Evolutionary conservation across 2,329 filamentous ascomycete species (phyloP).

Genomic region (Aspergillus awamori): DNA sequence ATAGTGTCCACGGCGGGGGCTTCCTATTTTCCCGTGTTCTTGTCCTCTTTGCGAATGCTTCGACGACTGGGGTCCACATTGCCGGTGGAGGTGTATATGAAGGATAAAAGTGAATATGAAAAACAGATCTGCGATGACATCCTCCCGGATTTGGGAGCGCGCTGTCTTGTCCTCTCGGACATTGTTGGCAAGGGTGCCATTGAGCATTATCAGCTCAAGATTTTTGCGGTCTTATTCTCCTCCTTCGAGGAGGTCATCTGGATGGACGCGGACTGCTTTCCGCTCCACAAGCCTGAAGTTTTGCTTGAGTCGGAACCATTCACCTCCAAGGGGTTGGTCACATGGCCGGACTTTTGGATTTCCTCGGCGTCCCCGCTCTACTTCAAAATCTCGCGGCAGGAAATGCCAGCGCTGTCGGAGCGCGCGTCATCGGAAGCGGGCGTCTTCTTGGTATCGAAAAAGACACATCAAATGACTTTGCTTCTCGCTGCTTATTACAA

Average conservation of each 20-base stretch:
- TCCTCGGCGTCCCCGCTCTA: constrained; percentile 49
- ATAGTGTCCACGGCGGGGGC: constrained; percentile 56
- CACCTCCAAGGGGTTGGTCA: constrained; percentile 55
- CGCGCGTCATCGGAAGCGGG: constrained; percentile 43
- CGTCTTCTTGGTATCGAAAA: constrained; percentile 41
- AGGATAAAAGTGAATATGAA: constrained; percentile 45
- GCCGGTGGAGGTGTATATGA: constrained; percentile 52
- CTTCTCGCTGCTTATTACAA: constrained; percentile 44
- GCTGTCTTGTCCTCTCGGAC: constrained; percentile 48
- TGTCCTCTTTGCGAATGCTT: constrained; percentile 57
- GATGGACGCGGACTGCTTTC: constrained; percentile 62
- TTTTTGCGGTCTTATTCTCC: constrained; percentile 60
- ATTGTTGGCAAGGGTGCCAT: constrained; percentile 44
- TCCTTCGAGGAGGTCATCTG: constrained; percentile 62
- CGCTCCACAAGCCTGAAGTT: constrained; percentile 48
- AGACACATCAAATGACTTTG: constrained; percentile 37
- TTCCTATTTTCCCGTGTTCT: constrained; percentile 53
- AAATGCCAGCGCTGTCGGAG: constrained; percentile 35
- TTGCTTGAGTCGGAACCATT: constrained; percentile 59
- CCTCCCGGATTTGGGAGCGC: constrained; percentile 46
- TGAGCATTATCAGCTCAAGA: constrained; percentile 58
- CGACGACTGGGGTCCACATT: constrained; percentile 54
- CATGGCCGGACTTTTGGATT: constrained; percentile 59
- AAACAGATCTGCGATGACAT: constrained; percentile 44
- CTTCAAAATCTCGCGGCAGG: constrained; percentile 43